A percentile compares a stretch with the other conserved stretches of the same genome.
Evolutionary conservation across 169 alveolate species (phyloP).

Genomic region (Eimeria falciformis): DNA sequence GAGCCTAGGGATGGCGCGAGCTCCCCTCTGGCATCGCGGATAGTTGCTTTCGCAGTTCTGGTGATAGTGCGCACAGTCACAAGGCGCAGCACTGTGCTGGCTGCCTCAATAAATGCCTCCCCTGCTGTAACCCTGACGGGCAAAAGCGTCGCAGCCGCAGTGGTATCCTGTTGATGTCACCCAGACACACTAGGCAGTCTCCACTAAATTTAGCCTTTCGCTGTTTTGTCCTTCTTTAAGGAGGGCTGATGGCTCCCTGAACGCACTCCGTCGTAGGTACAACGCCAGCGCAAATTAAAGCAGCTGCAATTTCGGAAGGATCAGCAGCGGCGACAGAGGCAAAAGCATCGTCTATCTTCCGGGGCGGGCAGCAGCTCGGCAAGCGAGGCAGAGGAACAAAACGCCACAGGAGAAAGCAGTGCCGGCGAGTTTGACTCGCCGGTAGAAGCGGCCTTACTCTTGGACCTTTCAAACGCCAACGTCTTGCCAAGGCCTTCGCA

Average conservation of each 20-base stretch:
- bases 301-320: slow-evolving; percentile 45
- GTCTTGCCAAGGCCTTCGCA: neutral
- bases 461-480: slow-evolving; percentile 41
- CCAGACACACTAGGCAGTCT: too few species aligned
- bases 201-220: too few species aligned
- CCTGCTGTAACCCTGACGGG: too few species aligned
- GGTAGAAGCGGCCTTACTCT: slow-evolving; percentile 25
- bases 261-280: neutral
- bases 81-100: too few species aligned
- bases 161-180: too few species aligned
- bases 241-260: neutral
- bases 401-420: neutral
- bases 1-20: too few species aligned
- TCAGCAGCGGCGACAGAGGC: slow-evolving; percentile 33
- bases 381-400: neutral
- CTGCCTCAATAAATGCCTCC: too few species aligned
- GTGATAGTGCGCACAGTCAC: too few species aligned
- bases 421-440: neutral
- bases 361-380: neutral
- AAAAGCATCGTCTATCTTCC: slow-evolving; percentile 14
- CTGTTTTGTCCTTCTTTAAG: too few species aligned
- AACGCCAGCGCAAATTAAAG: slow-evolving; percentile 13
- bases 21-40: too few species aligned
- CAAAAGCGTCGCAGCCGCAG: too few species aligned
- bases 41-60: too few species aligned